phyloP scores from a whole-genome alignment of 2,329 filamentous ascomycete genomes.

The Dactylellina parvicollis region DNA sequence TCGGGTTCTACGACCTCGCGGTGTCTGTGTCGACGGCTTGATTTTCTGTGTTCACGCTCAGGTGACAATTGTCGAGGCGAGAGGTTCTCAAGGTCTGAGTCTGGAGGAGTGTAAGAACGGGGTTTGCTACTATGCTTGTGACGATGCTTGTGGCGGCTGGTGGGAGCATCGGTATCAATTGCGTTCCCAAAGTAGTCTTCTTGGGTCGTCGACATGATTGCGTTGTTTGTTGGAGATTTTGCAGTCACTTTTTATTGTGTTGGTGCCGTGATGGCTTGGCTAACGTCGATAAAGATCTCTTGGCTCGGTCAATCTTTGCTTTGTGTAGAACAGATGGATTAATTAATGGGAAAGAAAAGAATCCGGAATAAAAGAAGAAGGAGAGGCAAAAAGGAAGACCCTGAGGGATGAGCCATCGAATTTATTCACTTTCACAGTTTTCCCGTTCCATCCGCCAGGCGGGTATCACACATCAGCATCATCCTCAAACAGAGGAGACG shows the following conservation, averaged over 20 bases:
- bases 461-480: slow-evolving; percentile 9
- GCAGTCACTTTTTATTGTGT: not conserved
- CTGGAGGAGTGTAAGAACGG: slow-evolving; percentile 15
- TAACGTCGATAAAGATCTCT: slow-evolving; percentile 11
- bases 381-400: slow-evolving; percentile 29
- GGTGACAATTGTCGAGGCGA: slow-evolving; percentile 2
- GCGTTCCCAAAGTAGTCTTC: slow-evolving; percentile 49
- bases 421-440: slow-evolving; percentile 33
- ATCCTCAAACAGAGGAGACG: slow-evolving; percentile 1
- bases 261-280: slow-evolving; percentile 16
- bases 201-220: slow-evolving; percentile 48
- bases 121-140: slow-evolving; percentile 22
- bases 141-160: not conserved
- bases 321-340: not conserved
- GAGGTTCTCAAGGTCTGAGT: slow-evolving; percentile 21
- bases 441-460: not conserved
- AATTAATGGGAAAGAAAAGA: not conserved
- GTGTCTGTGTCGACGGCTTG: slow-evolving; percentile 32
- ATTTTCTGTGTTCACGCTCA: slow-evolving; percentile 37
- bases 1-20: slow-evolving; percentile 22
- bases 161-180: slow-evolving; percentile 23
- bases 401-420: slow-evolving; percentile 22
- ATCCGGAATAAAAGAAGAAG: slow-evolving; percentile 6
- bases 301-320: not conserved
- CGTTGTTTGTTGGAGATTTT: slow-evolving; percentile 1